A percentile compares a stretch with the other conserved stretches of the same genome.
Evolutionary conservation across 2,329 filamentous ascomycete species (phyloP).

Genomic region (Talaromyces pinophilus): DNA sequence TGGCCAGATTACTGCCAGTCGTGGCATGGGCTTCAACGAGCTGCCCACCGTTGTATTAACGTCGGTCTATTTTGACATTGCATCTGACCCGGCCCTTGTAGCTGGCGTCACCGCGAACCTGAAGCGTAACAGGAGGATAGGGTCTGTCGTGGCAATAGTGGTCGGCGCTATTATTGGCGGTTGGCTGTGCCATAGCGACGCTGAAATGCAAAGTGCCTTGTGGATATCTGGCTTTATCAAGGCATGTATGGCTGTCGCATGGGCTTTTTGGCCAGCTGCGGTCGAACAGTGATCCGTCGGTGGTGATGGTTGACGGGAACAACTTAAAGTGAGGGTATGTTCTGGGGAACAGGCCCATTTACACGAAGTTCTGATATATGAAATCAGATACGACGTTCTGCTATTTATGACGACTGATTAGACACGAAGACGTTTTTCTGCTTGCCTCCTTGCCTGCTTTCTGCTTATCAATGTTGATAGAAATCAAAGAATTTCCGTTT

Average conservation of each 20-base stretch:
- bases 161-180: constrained; percentile 46
- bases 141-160: constrained; percentile 42
- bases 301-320: not conserved
- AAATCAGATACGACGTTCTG: not conserved
- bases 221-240: constrained; percentile 48
- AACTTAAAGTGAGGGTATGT: not conserved
- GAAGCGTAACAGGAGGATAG: constrained; percentile 42
- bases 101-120: constrained; percentile 39
- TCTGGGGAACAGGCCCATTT: not conserved
- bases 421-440: not conserved
- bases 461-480: not conserved
- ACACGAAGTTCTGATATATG: not conserved
- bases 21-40: constrained; percentile 45
- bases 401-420: not conserved
- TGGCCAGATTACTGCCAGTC: constrained; percentile 47
- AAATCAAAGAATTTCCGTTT: not conserved
- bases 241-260: constrained; percentile 38
- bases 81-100: constrained; percentile 42
- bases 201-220: constrained; percentile 46
- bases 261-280: constrained; percentile 41
- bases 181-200: constrained; percentile 45
- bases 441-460: not conserved
- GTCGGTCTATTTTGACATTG: constrained; percentile 50
- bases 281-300: not conserved
- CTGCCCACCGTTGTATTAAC: constrained; percentile 52